Evolutionary conservation across 169 alveolate species (phyloP).

Genomic region (Plasmodium gallinaceum): DNA sequence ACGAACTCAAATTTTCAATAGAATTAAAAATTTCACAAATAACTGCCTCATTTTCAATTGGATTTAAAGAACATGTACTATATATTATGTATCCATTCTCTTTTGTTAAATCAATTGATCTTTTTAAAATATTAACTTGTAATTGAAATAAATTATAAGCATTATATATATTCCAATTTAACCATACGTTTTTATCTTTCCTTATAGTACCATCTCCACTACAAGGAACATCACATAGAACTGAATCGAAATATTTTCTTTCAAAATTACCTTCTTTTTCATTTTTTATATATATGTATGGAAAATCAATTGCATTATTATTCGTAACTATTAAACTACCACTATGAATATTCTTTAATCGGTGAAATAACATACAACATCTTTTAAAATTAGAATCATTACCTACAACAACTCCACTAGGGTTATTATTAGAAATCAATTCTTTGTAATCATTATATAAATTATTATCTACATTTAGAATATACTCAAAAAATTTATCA

Average conservation of each 20-base stretch:
- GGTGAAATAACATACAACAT: conserved; percentile 77
- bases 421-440: conserved; percentile 72
- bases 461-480: conserved; percentile 57
- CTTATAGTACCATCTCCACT: conserved; percentile 98
- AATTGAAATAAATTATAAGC: conserved; percentile 93
- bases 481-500: conserved; percentile 49
- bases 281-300: conserved; percentile 54
- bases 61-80: conserved; percentile 97
- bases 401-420: conserved; percentile 73
- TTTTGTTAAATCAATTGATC: conserved; percentile 89
- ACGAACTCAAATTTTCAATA: conserved; percentile 82
- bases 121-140: conserved; percentile 91
- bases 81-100: conserved; percentile 89
- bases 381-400: conserved; percentile 74
- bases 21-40: conserved; percentile 88
- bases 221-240: conserved; percentile 97
- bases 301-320: conserved; percentile 66
- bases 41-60: conserved; percentile 96
- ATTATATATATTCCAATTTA: conserved; percentile 94
- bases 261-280: conserved; percentile 61
- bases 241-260: conserved; percentile 87
- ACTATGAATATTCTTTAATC: conserved; percentile 75
- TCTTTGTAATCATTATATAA: conserved; percentile 55
- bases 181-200: conserved; percentile 95
- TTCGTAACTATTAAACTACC: conserved; percentile 73